Percentiles rank a stretch among this genome's conserved stretches.
These are phyloP conservation scores for Pisolithus marmoratus DNA, from an alignment of 768 basidiomycete genomes.

Conservation along the genomic window DNA sequence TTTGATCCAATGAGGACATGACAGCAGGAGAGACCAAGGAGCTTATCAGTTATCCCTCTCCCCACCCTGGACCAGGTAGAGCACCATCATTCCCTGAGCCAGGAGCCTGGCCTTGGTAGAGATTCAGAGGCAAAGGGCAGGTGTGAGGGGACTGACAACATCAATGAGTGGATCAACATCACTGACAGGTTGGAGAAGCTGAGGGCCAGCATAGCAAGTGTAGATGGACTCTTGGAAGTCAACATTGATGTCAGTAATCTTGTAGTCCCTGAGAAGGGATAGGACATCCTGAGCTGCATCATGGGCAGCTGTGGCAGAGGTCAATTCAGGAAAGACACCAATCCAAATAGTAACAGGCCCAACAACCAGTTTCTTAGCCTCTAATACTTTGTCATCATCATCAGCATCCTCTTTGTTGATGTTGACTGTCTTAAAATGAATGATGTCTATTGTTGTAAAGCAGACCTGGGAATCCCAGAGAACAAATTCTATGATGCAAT, in stretches of 20 bases:
- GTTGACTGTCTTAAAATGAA: constrained; percentile 27
- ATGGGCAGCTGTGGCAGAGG: constrained; percentile 24
- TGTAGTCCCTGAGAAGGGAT: constrained; percentile 26
- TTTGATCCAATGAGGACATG: too few relatives aligned
- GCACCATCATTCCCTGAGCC: constrained; percentile 29
- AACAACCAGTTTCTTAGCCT: too few relatives aligned
- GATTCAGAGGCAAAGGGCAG: constrained; percentile 31
- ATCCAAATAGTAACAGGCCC: too few relatives aligned
- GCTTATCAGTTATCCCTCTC: too few relatives aligned
- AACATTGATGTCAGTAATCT: constrained; percentile 32
- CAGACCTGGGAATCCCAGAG: constrained; percentile 25
- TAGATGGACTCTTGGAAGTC: constrained; percentile 30
- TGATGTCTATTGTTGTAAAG: constrained; percentile 30
- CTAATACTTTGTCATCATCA: constrained; percentile 6
- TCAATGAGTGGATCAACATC: too few relatives aligned
- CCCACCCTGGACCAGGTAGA: too few relatives aligned
- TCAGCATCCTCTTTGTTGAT: too few relatives aligned
- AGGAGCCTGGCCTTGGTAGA: constrained; percentile 26
- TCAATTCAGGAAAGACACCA: constrained; percentile 30
- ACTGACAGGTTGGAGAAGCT: too few relatives aligned
- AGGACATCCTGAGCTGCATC: constrained; percentile 27
- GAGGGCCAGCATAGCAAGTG: constrained; percentile 26
- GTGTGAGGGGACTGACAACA: too few relatives aligned
- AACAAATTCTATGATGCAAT: constrained; percentile 26
- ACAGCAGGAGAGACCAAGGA: too few relatives aligned